phyloP scores from a whole-genome alignment of 1,139 yeast genomes.

The Saccharomycopsis crataegensis region DNA sequence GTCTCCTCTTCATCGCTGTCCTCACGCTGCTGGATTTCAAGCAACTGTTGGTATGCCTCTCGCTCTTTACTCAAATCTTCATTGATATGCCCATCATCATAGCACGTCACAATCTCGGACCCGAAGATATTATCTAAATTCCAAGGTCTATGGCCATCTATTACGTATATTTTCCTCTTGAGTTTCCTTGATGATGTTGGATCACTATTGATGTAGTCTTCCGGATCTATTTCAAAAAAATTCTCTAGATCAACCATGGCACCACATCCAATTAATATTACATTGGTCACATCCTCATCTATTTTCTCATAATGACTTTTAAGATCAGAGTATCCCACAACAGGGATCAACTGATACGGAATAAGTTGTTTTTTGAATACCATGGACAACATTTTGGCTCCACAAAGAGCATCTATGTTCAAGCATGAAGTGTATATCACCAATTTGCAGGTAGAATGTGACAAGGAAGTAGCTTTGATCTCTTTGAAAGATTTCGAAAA shows the following conservation, averaged over 20 bases:
- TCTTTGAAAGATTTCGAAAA: conserved; percentile 53
- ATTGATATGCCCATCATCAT: conserved; percentile 79
- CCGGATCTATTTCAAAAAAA: conserved; percentile 61
- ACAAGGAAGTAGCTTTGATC: conserved; percentile 54
- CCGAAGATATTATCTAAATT: conserved; percentile 89
- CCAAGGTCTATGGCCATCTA: conserved; percentile 97
- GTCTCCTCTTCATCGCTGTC: conserved; percentile 28
- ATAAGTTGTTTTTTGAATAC: conserved; percentile 74
- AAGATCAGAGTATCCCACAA: conserved; percentile 86
- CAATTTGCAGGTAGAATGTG: conserved; percentile 85
- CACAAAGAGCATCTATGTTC: conserved; percentile 88
- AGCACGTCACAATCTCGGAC: conserved; percentile 68
- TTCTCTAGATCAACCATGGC: conserved; percentile 82
- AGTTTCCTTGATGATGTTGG: conserved; percentile 23
- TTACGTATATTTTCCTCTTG: conserved; percentile 57
- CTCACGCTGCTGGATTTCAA: conserved; percentile 34
- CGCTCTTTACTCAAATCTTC: conserved; percentile 45
- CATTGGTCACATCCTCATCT: conserved; percentile 72
- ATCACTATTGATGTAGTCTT: conserved; percentile 30
- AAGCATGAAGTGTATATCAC: conserved; percentile 87
- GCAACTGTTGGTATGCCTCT: conserved; percentile 46
- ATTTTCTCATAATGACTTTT: conserved; percentile 52
- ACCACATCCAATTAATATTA: conserved; percentile 89
- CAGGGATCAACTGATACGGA: conserved; percentile 85
- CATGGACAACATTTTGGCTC: conserved; percentile 67